Evolutionary conservation across 2,329 filamentous ascomycete species (phyloP).

Genomic region (Xenoacremonium recifei): DNA sequence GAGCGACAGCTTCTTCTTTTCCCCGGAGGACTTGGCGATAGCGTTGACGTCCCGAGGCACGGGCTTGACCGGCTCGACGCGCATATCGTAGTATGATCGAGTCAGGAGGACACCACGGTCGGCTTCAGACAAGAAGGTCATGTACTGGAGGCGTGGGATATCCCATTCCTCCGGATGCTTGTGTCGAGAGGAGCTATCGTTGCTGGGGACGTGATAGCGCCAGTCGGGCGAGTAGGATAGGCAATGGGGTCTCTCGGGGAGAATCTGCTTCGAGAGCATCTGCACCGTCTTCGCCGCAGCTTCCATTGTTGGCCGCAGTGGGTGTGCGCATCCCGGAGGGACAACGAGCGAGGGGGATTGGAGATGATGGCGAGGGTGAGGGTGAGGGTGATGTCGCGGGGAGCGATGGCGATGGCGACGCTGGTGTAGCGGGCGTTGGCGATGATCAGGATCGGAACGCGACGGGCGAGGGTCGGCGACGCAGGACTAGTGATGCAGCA

Average conservation of each 20-base stretch:
- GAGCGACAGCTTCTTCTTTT: conserved; percentile 57
- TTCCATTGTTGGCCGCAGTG: conserved; percentile 57
- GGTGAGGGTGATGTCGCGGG: conserved; percentile 15
- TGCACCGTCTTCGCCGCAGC: conserved; percentile 57
- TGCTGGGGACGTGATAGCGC: conserved; percentile 46
- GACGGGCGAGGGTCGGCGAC: too few species aligned
- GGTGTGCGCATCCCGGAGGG: conserved; percentile 36
- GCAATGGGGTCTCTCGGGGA: conserved; percentile 53
- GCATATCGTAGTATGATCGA: conserved; percentile 56
- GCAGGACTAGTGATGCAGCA: too few species aligned
- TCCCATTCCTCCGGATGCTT: conserved; percentile 49
- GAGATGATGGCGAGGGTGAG: conserved; percentile 14
- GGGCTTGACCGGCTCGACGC: conserved; percentile 47
- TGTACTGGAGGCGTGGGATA: conserved; percentile 52
- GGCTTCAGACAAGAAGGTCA: conserved; percentile 55
- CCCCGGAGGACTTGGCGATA: conserved; percentile 39
- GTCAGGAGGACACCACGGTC: conserved; percentile 58
- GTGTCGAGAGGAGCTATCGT: conserved; percentile 27
- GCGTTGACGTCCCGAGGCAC: conserved; percentile 35
- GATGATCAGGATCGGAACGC: too few species aligned
- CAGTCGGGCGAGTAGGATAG: conserved; percentile 48
- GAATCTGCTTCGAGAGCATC: conserved; percentile 49
- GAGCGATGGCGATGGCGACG: not conserved
- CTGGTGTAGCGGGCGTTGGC: too few species aligned
- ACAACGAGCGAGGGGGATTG: conserved; percentile 21